Evolutionary conservation across 495 filamentous ascomycete species (phyloP).

Genomic region (Penicillium manginii): DNA sequence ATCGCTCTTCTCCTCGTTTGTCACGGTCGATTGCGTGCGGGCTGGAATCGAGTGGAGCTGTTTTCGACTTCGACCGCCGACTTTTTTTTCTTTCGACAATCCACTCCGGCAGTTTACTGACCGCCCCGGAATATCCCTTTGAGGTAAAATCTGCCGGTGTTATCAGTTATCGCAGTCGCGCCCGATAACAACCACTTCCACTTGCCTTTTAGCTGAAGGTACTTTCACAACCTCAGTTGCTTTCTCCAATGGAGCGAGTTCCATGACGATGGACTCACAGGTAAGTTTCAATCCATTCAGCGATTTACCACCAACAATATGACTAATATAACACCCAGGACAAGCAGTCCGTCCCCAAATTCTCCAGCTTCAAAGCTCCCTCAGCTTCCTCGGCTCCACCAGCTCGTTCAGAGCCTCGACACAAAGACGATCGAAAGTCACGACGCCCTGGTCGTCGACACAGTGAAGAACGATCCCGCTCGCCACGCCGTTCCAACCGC

Average conservation of each 20-base stretch:
- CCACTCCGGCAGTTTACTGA: constrained; percentile 1
- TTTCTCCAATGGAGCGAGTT: not conserved
- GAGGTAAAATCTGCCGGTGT: not conserved
- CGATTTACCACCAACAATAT: not conserved
- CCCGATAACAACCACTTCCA: not conserved
- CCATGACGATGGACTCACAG: constrained; percentile 45
- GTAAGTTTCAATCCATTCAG: constrained; percentile 23
- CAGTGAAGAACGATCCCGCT: constrained; percentile 30
- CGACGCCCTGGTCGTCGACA: constrained; percentile 29
- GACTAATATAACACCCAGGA: constrained; percentile 27
- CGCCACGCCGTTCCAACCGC: constrained; percentile 10
- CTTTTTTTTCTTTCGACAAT: constrained; percentile 16
- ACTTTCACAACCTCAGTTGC: not conserved
- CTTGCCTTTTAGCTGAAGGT: not conserved
- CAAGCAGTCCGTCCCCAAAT: constrained; percentile 60
- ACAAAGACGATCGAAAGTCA: constrained; percentile 27
- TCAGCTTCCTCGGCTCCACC: constrained; percentile 24
- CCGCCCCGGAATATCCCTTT: constrained; percentile 13
- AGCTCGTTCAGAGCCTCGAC: constrained; percentile 18
- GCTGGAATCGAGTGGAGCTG: not conserved
- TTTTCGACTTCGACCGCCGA: constrained; percentile 7
- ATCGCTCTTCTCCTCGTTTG: constrained; percentile 10
- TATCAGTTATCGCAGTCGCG: constrained; percentile 6
- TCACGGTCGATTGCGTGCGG: not conserved
- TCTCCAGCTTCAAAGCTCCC: constrained; percentile 68